Evolutionary conservation across 768 basidiomycete genomes (phyloP).

Genomic region (Ramaria rubella): DNA sequence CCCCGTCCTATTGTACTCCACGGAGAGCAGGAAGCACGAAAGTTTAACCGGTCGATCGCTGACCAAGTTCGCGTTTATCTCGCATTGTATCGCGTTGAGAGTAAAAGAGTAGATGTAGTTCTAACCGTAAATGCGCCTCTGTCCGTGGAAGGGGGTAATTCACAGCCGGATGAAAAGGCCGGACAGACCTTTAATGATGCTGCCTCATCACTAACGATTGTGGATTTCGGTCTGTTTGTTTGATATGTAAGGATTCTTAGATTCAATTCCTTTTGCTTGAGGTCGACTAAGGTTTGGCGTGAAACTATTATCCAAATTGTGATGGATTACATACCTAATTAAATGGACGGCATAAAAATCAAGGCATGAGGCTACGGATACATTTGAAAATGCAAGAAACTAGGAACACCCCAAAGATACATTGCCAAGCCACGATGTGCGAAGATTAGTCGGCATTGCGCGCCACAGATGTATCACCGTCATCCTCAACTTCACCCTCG

Average conservation of each 20-base stretch:
- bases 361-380: not conserved
- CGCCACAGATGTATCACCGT: constrained; percentile 19
- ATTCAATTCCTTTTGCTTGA: not conserved
- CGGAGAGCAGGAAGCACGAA: constrained; percentile 58
- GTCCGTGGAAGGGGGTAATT: constrained; percentile 35
- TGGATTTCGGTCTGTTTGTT: constrained; percentile 65
- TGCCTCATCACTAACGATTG: constrained; percentile 53
- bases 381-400: not conserved
- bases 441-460: not conserved
- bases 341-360: not conserved
- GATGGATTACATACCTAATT: no score
- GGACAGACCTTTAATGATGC: constrained; percentile 47
- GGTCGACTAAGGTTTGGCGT: no score
- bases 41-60: constrained; percentile 49
- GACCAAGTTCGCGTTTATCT: constrained; percentile 75
- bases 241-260: no score
- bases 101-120: constrained; percentile 73
- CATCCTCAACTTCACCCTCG: constrained; percentile 56
- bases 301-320: constrained; percentile 2
- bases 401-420: not conserved
- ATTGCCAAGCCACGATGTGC: not conserved
- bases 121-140: constrained; percentile 77
- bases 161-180: constrained; percentile 33
- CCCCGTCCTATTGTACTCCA: constrained; percentile 54
- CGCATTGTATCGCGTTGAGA: constrained; percentile 71